Evolutionary conservation across 805 yeast genomes (phyloP).

Genomic region (Torulaspora microellipsoides): DNA sequence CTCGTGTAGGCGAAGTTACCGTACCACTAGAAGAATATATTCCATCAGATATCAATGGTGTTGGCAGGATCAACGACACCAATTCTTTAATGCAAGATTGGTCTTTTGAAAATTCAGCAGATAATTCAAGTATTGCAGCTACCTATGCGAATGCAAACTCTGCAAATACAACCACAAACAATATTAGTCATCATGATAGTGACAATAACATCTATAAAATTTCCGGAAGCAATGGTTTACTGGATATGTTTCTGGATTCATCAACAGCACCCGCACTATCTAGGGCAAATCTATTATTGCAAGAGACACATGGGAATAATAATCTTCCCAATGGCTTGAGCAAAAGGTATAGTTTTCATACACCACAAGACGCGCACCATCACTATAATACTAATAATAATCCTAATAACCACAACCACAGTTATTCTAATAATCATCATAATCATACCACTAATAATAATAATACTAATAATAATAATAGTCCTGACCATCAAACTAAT

Average conservation of each 20-base stretch:
- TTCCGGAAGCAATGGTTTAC: slow-evolving; percentile 31
- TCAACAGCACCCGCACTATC: slow-evolving; percentile 24
- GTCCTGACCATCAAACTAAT: not conserved
- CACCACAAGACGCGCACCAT: slow-evolving; percentile 5
- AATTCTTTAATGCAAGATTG: slow-evolving; percentile 14
- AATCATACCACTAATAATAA: not conserved
- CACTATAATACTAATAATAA: slow-evolving; percentile 5
- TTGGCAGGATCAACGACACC: slow-evolving; percentile 29
- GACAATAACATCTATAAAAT: slow-evolving; percentile 14
- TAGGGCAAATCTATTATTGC: slow-evolving; percentile 16
- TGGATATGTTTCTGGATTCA: slow-evolving; percentile 38
- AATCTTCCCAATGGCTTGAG: slow-evolving; percentile 3
- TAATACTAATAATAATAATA: slow-evolving; percentile 3
- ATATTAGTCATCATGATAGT: slow-evolving; percentile 1
- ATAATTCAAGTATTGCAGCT: slow-evolving; percentile 1
- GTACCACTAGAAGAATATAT: slow-evolving; percentile 38
- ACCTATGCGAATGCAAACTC: slow-evolving; percentile 4
- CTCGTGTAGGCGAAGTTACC: slow-evolving; percentile 38
- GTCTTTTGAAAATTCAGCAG: slow-evolving; percentile 8
- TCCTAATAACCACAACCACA: not conserved
- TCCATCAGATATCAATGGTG: slow-evolving; percentile 32
- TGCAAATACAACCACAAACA: slow-evolving; percentile 1
- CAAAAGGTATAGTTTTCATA: slow-evolving; percentile 4
- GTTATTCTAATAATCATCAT: not conserved
- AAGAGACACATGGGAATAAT: slow-evolving; percentile 14